Conservation (phyloP, 805 yeast genomes). For the Saccharomycopsis sp. region DNA sequence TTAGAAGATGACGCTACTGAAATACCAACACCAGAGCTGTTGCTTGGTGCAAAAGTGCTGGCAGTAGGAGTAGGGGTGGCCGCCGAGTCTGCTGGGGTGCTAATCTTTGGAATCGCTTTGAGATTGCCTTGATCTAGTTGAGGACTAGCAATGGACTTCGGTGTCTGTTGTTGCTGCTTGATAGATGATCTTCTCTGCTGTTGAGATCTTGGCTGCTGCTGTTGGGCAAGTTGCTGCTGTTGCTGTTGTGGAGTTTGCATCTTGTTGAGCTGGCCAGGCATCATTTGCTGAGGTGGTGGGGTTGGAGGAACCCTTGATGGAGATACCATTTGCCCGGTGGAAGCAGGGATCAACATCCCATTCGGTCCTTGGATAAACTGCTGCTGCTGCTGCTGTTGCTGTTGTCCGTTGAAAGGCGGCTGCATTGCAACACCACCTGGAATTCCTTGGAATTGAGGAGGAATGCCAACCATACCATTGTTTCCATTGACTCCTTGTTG, state of each 20-base stretch:
- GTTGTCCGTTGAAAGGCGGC: too few relatives aligned
- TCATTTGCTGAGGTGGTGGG: conserved; percentile 2
- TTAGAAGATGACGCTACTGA: neutral
- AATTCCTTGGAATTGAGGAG: conserved; percentile 1
- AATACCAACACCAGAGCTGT: neutral
- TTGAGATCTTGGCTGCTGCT: conserved; percentile 2
- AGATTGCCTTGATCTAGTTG: too few relatives aligned
- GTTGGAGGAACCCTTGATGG: conserved; percentile 7
- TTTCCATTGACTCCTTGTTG: too few relatives aligned
- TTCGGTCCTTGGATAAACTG: conserved; percentile 13
- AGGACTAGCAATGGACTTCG: conserved; percentile 10
- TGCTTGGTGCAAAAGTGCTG: neutral
- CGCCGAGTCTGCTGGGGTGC: conserved; percentile 18
- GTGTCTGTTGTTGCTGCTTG: conserved; percentile 11
- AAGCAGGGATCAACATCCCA: conserved; percentile 12
- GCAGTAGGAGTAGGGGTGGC: conserved; percentile 16
- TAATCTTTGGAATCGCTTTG: conserved; percentile 14
- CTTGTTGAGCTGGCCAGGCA: neutral
- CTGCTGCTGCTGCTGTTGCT: too few relatives aligned
- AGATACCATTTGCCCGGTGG: neutral
- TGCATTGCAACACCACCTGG: too few relatives aligned
- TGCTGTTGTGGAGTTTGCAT: neutral
- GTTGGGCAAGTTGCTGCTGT: neutral
- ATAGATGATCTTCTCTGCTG: conserved; percentile 5
- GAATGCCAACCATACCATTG: conserved; percentile 1